These are phyloP conservation scores for Fusarium torreyae DNA, from an alignment of 2,329 filamentous ascomycete species.

Conservation along the genomic window DNA sequence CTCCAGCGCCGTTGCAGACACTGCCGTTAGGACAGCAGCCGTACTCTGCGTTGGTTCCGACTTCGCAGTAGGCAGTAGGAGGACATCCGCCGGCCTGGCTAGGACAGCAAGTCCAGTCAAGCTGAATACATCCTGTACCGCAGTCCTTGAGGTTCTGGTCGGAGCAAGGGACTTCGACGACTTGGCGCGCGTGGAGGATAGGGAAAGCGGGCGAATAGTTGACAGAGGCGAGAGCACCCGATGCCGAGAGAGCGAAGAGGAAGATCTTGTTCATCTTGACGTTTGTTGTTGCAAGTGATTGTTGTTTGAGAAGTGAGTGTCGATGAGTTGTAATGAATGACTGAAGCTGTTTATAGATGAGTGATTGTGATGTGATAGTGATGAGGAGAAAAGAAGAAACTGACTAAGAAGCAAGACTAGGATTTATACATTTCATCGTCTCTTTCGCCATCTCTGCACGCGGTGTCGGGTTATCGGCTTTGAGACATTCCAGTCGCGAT, in stretches of 20 bases:
- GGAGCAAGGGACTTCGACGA: conserved; percentile 44
- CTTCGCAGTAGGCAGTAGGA: conserved; percentile 42
- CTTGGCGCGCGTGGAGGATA: conserved; percentile 41
- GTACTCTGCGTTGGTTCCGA: conserved; percentile 48
- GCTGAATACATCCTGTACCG: conserved; percentile 51
- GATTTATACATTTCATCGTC: conserved; percentile 24
- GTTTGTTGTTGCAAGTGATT: neutral
- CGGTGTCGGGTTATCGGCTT: conserved; percentile 29
- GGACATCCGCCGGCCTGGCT: conserved; percentile 49
- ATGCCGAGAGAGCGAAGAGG: conserved; percentile 43
- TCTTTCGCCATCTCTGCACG: conserved; percentile 6
- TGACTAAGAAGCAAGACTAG: conserved; percentile 11
- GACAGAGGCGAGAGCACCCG: conserved; percentile 35
- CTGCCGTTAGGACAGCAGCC: conserved; percentile 52
- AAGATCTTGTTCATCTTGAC: conserved; percentile 48
- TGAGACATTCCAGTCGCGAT: conserved; percentile 43
- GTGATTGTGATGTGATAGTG: conserved; percentile 7
- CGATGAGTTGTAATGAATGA: neutral
- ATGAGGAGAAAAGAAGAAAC: conserved; percentile 7
- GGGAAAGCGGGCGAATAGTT: conserved; percentile 29
- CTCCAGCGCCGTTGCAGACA: conserved; percentile 49
- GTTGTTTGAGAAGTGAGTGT: conserved; percentile 10
- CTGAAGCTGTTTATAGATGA: conserved; percentile 13
- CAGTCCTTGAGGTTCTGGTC: conserved; percentile 48
- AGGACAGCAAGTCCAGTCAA: conserved; percentile 52